Conservation (phyloP, 78 protist genomes). For the Pelomyxa schiedti region DNA sequence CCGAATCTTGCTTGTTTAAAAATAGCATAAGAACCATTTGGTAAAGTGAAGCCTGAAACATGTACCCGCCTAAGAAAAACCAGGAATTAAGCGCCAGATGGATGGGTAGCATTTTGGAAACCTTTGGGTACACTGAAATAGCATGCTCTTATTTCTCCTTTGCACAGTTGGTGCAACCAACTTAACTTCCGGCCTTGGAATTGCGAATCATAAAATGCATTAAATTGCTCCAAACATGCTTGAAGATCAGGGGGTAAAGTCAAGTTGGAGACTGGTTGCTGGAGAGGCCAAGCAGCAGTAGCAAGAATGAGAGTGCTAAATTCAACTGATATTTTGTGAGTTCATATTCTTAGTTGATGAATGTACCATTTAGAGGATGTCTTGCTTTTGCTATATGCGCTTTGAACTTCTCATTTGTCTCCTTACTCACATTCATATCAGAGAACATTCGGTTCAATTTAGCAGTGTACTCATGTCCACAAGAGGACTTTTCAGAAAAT, state of each 20-base stretch:
- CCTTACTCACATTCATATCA: slow-evolving; percentile 57
- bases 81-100: too few relatives aligned
- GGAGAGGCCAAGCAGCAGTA: slow-evolving; percentile 74
- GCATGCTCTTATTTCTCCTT: slow-evolving; percentile 56
- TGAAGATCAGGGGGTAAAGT: slow-evolving; percentile 40
- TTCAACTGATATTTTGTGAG: slow-evolving; percentile 48
- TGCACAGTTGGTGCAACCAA: slow-evolving; percentile 72
- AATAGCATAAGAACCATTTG: slow-evolving; percentile 63
- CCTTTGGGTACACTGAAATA: slow-evolving; percentile 20
- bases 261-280: slow-evolving; percentile 44
- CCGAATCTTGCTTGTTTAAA: slow-evolving; percentile 30
- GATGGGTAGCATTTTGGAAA: too few relatives aligned
- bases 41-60: slow-evolving; percentile 46
- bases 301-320: slow-evolving; percentile 54
- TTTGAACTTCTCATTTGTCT: slow-evolving; percentile 27
- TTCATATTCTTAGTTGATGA: too few relatives aligned
- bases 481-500: slow-evolving; percentile 14
- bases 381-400: slow-evolving; percentile 19
- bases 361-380: background rate
- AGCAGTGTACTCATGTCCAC: slow-evolving; percentile 75
- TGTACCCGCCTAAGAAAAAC: too few relatives aligned
- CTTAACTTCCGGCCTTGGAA: slow-evolving; percentile 63
- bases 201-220: slow-evolving; percentile 30
- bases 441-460: slow-evolving; percentile 80
- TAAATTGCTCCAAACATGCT: slow-evolving; percentile 43